Percentiles rank a stretch among this genome's conserved stretches.
These are phyloP conservation scores for Cordyceps fumosorosea DNA, from an alignment of 2,329 filamentous ascomycete species.

Conservation along the genomic window DNA sequence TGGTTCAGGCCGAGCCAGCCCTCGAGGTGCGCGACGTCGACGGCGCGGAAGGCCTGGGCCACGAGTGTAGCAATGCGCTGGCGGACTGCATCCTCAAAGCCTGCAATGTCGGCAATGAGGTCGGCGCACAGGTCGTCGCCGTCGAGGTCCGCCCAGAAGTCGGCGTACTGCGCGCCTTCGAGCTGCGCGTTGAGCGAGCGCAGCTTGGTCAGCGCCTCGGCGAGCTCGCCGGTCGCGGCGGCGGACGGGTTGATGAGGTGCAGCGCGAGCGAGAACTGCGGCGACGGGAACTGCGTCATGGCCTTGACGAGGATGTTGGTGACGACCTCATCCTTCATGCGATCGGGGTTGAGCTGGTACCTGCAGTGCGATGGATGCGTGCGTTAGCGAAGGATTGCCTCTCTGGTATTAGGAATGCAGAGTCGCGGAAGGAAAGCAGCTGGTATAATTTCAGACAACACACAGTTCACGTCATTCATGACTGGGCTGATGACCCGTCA, in stretches of 20 bases:
- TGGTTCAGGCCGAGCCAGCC: conserved; percentile 68
- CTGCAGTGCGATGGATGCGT: conserved; percentile 39
- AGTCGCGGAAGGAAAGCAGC: neutral
- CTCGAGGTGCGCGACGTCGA: conserved; percentile 61
- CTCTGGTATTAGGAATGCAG: neutral
- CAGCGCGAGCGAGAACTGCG: conserved; percentile 90
- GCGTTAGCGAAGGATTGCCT: neutral
- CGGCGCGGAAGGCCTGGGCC: conserved; percentile 70
- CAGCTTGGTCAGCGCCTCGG: conserved; percentile 87
- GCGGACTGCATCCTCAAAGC: conserved; percentile 91
- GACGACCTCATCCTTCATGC: conserved; percentile 91
- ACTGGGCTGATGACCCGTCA: conserved; percentile 43
- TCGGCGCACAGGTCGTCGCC: conserved; percentile 94
- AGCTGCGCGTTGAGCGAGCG: conserved; percentile 78
- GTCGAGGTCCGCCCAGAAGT: conserved; percentile 91
- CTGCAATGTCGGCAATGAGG: conserved; percentile 84
- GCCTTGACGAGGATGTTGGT: conserved; percentile 99
- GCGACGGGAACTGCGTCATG: conserved; percentile 91
- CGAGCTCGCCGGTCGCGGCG: conserved; percentile 61
- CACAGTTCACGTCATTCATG: conserved; percentile 58
- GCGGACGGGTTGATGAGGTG: conserved; percentile 84
- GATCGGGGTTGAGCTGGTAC: conserved; percentile 99
- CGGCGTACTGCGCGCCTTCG: conserved; percentile 80
- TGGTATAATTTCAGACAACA: conserved; percentile 12
- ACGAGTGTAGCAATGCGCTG: conserved; percentile 84